Conservation (phyloP, 306 rosid genomes). For the Hippophae tibetana region DNA sequence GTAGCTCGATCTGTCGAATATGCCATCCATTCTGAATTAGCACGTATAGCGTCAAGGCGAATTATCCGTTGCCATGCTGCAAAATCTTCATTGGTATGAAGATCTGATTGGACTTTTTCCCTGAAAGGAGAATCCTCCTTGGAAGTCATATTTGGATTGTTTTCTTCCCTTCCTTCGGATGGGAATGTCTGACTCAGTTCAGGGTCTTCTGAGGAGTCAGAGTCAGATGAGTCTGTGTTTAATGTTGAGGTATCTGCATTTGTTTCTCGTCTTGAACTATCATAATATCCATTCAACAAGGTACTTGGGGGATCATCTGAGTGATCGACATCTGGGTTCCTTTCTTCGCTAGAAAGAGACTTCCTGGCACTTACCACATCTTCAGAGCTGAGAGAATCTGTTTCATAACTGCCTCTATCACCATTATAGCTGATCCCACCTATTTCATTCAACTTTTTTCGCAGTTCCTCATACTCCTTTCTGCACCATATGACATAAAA, state of each 20-base stretch:
- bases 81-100: constrained; percentile 49
- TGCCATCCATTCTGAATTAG: constrained; percentile 73
- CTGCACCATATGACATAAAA: constrained; percentile 35
- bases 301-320: constrained; percentile 49
- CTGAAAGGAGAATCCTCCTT: constrained; percentile 48
- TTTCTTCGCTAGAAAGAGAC: constrained; percentile 74
- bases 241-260: constrained; percentile 46
- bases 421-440: constrained; percentile 43
- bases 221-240: constrained; percentile 59
- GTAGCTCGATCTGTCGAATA: constrained; percentile 50
- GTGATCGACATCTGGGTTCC: constrained; percentile 46
- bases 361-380: constrained; percentile 72
- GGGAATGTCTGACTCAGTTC: constrained; percentile 59
- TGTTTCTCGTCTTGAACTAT: constrained; percentile 30
- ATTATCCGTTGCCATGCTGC: constrained; percentile 83
- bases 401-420: constrained; percentile 36
- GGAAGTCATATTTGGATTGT: constrained; percentile 30
- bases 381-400: constrained; percentile 77
- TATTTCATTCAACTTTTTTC: constrained; percentile 45
- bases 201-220: constrained; percentile 78
- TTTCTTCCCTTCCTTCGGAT: constrained; percentile 39
- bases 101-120: constrained; percentile 32
- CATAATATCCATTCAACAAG: constrained; percentile 50
- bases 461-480: constrained; percentile 66
- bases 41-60: constrained; percentile 80